These are phyloP conservation scores for Penicillium sp. DNA, from an alignment of 2,329 filamentous ascomycete species.

Conservation along the genomic window DNA sequence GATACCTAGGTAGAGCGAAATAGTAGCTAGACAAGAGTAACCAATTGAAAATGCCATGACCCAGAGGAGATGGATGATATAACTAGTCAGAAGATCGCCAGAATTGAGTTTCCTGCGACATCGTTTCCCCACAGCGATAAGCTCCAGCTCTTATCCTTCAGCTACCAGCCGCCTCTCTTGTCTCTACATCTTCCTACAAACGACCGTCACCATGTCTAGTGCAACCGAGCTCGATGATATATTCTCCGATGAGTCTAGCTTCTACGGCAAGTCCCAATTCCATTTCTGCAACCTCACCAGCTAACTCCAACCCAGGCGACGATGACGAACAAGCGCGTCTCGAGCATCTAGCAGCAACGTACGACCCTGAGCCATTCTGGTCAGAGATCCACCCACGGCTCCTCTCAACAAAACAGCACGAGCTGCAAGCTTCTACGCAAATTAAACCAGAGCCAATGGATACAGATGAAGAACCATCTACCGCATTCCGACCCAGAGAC, in stretches of 20 bases:
- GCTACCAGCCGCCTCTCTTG: not conserved
- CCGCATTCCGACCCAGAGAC: constrained; percentile 5
- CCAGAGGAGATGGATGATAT: too few species aligned
- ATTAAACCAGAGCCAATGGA: not conserved
- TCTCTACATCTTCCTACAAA: not conserved
- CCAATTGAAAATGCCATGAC: too few species aligned
- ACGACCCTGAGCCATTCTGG: constrained; percentile 53
- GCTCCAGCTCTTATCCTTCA: constrained; percentile 3
- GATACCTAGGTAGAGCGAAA: too few species aligned
- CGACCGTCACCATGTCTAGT: not conserved
- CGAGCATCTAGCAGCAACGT: constrained; percentile 48
- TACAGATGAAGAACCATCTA: not conserved
- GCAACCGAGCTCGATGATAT: constrained; percentile 19
- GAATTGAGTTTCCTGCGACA: not conserved
- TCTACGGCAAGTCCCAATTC: constrained; percentile 35
- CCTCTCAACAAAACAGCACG: constrained; percentile 33
- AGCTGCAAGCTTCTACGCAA: not conserved
- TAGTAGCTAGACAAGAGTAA: too few species aligned
- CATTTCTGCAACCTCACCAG: not conserved
- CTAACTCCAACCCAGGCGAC: constrained; percentile 48
- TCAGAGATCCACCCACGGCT: constrained; percentile 27
- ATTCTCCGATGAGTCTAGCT: constrained; percentile 44
- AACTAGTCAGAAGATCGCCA: too few species aligned
- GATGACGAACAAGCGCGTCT: constrained; percentile 48
- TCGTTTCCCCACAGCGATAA: constrained; percentile 3